Evolutionary conservation across 2,329 filamentous ascomycete genomes (phyloP), one percentile per base, ranked within the genome.

Genomic region (Epichloe gansuensis): DNA sequence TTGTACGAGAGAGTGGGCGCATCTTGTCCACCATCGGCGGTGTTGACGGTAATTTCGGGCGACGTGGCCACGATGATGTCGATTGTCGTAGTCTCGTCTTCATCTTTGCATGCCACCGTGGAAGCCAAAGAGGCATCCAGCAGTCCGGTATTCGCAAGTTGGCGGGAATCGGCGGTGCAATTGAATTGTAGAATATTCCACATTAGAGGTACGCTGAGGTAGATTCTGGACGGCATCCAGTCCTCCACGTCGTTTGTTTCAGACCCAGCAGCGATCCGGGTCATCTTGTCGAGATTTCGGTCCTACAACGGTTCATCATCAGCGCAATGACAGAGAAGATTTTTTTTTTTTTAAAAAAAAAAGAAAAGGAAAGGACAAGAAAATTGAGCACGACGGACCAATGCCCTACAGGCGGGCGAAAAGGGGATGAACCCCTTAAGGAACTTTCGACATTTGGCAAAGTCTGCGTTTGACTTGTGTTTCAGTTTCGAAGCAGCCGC

Each of bases 1-100:
- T 66, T 70, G 61, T 60, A 69, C 0, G 68, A 68, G 15, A 65
- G 31, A 7, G 72, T 70, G 0, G 74, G 74, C 1, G 70, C 73
- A 9, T 73, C 72, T 50, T 74, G 73, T 0, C 74, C 74, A 9
- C 74, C 74, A 52, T 76, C 73, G 3, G 73, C 68, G 0, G 73
- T 76, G 55, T 77, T 74, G 45, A 76, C 71, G 1, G 66, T 72
- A 51, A 76, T 71, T 45, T 76, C 74, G 0, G 74, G 74, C 0
- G 74, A 75, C 5, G 71, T 74, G 0, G 74, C 72, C 7, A 75
- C 73, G 4, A 75, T 71, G 34, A 76, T 74, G 55, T 77, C 74
- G 0, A 76, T 63, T 2, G 66, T 69, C 1, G 68, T 63, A 46
- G 58, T 63, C 27, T 72, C 70, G 31, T 67, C 64, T 4, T 54